A percentile compares a stretch with the other conserved stretches of the same genome.
Evolutionary conservation across 495 filamentous ascomycete genomes (phyloP).

Genomic region (Amniculicola lignicola): DNA sequence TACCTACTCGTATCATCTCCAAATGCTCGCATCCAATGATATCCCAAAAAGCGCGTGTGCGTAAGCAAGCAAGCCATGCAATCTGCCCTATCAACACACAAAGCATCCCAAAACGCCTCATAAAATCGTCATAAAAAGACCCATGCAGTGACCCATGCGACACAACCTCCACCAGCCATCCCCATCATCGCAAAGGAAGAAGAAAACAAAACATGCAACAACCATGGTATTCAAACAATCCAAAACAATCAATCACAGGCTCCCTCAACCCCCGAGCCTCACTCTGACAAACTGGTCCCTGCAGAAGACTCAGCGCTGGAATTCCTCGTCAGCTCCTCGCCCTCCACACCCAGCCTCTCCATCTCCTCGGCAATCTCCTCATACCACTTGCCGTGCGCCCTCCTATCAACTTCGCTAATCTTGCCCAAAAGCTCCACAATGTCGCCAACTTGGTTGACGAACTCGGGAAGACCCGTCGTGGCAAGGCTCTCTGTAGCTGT

Average conservation of each 20-base stretch:
- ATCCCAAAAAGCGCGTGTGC: too few species aligned
- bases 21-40: too few species aligned
- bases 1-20: too few species aligned
- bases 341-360: conserved; percentile 31
- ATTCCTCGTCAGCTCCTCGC: conserved; percentile 17
- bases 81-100: too few species aligned
- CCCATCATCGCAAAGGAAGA: not conserved
- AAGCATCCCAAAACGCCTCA: too few species aligned
- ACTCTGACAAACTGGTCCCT: not conserved
- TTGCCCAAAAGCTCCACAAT: conserved; percentile 75
- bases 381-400: conserved; percentile 77
- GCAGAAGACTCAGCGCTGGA: conserved; percentile 12
- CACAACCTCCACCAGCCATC: too few species aligned
- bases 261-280: not conserved
- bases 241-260: not conserved
- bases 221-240: not conserved
- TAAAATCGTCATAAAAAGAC: too few species aligned
- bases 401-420: conserved; percentile 75
- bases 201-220: not conserved
- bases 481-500: conserved; percentile 81
- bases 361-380: conserved; percentile 56
- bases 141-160: too few species aligned
- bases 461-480: conserved; percentile 78
- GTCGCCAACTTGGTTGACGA: conserved; percentile 76
- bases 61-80: too few species aligned